Evolutionary conservation across 345 rosid genomes (phyloP).

Genomic region (Salix arbutifolia): DNA sequence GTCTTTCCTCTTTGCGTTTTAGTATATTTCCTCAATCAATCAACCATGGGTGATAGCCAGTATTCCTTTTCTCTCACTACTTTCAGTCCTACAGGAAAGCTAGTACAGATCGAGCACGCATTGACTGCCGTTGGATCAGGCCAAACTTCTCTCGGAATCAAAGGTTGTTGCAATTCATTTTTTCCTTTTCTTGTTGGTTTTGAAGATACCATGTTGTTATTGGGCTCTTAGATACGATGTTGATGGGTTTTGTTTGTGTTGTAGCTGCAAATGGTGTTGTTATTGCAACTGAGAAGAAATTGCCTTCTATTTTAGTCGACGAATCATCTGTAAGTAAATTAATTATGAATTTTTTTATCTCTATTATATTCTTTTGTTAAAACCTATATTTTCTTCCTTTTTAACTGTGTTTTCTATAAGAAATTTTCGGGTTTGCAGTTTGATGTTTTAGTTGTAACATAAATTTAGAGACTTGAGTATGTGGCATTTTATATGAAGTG

Average conservation of each 20-base stretch:
- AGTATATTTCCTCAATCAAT: background rate
- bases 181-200: background rate
- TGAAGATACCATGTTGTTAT: background rate
- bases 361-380: background rate
- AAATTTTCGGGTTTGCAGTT: background rate
- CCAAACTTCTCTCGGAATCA: conserved; percentile 89
- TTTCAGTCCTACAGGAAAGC: conserved; percentile 98
- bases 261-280: conserved; percentile 94
- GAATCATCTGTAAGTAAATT: conserved; percentile 68
- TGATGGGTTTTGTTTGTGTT: conserved; percentile 4
- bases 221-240: background rate
- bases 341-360: background rate
- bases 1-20: background rate
- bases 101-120: conserved; percentile 97
- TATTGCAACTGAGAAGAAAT: conserved; percentile 85
- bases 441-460: background rate
- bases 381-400: background rate
- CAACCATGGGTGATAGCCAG: conserved; percentile 86
- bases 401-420: background rate
- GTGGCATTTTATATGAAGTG: background rate
- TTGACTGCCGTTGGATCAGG: conserved; percentile 92
- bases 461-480: background rate
- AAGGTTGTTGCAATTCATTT: conserved; percentile 36
- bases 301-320: conserved; percentile 90
- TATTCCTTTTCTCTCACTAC: conserved; percentile 93